These are phyloP conservation scores for Oxytropis ochrocephala DNA, from an alignment of 306 rosid genomes.

Conservation along the genomic window DNA sequence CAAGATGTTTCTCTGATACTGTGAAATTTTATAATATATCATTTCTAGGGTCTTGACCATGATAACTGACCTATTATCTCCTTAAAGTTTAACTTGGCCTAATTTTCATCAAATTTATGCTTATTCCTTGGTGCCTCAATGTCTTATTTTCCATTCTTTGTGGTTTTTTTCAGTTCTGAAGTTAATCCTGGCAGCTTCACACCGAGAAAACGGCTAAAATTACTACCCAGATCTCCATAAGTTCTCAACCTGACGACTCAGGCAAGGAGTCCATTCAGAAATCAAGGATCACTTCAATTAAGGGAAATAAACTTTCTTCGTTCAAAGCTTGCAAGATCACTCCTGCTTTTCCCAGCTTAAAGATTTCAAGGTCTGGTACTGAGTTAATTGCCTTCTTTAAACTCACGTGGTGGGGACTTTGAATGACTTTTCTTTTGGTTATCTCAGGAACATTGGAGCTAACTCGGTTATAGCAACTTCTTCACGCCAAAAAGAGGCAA, in stretches of 20 bases:
- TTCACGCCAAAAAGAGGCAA: slow-evolving; percentile 32
- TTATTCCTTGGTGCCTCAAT: neutral
- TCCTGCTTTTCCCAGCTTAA: slow-evolving; percentile 42
- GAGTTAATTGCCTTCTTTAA: neutral
- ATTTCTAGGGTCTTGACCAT: slow-evolving; percentile 7
- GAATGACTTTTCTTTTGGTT: slow-evolving; percentile 14
- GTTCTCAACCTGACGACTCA: slow-evolving; percentile 28
- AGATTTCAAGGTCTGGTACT: slow-evolving; percentile 40
- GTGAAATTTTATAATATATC: slow-evolving; percentile 3
- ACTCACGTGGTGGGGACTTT: neutral
- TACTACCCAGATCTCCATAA: slow-evolving; percentile 28
- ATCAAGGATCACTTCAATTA: slow-evolving; percentile 33
- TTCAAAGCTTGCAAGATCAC: slow-evolving; percentile 35
- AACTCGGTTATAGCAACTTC: slow-evolving; percentile 30
- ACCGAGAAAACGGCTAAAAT: slow-evolving; percentile 30
- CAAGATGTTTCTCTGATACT: neutral
- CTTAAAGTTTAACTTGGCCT: neutral
- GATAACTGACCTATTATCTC: neutral
- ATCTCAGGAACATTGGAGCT: slow-evolving; percentile 36
- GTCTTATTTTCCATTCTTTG: neutral
- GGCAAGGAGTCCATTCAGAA: slow-evolving; percentile 32
- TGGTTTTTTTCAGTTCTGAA: slow-evolving; percentile 40
- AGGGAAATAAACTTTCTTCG: slow-evolving; percentile 42
- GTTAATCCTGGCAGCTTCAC: slow-evolving; percentile 36
- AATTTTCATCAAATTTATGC: neutral